Base-by-base conservation (phyloP, 2,329 filamentous ascomycete species). In the Cyphellophora europaea region DNA sequence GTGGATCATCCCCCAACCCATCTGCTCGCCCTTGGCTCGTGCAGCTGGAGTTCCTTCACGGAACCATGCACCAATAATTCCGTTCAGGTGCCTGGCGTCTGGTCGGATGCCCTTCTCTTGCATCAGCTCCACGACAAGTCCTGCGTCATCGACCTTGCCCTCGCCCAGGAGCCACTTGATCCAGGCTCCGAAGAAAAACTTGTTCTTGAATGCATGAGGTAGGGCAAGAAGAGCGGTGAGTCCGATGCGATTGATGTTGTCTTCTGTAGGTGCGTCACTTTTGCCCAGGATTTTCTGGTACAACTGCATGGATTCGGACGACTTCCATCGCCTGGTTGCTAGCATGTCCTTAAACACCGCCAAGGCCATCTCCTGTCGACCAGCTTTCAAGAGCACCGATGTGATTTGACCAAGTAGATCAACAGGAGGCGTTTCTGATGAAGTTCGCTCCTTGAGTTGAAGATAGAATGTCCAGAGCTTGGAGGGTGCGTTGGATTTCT, bases 111-210 rank as follows among this genome's bases (percentile, higher is more conserved):
- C 76, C 48, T 72, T 74, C 34, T 72, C 66, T 47, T 78, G 75
- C 81, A 93, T 89, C 43, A 87, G 69, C 11, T 81, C 71, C 17
- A 91, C 65, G 6, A 93, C 83, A 40, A 75, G 73, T 34, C 74
- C 68, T 3, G 85, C 84, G 2, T 79, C 81, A 37, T 82, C 72
- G 11, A 83, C 60, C 44, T 86, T 73, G 2, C 77, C 77, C 38
- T 78, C 73, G 11, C 79, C 79, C 37, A 93, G 82, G 6, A 93
- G 72, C 32, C 82, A 77, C 57, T 89, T 89, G 51, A 93, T 71
- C 88, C 87, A 94, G 49, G 85, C 88, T 19, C 80, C 82, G 46
- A 87, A 82, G 57, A 94, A 84, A 58, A 86, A 89, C 43, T 80
- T 78, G 56, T 93, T 91, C 30, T 67, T 62, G 36, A 72, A 69